Percentiles rank a stretch among this genome's conserved stretches.
These are phyloP conservation scores for Apiotrichum akiyoshidainum DNA, from an alignment of 1,284 basidiomycete species.

Conservation along the genomic window DNA sequence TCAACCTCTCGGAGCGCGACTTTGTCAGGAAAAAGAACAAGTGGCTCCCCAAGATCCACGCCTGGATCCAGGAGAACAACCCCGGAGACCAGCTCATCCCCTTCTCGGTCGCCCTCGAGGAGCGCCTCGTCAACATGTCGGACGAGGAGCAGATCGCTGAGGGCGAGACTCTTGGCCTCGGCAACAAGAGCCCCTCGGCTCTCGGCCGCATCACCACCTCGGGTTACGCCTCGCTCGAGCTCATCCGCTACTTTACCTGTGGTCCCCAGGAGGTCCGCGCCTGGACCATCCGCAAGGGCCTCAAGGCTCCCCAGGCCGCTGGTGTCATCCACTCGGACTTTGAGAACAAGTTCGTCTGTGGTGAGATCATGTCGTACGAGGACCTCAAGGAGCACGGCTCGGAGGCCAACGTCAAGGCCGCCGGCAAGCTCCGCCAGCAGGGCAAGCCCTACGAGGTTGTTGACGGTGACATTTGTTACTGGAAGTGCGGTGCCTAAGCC, in stretches of 20 bases:
- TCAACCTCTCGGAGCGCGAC: constrained; percentile 94
- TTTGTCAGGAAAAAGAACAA: constrained; percentile 99
- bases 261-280: constrained; percentile 96
- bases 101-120: constrained; percentile 94
- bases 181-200: constrained; percentile 56
- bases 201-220: constrained; percentile 89
- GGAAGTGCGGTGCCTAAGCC: constrained; percentile 38
- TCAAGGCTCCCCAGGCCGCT: constrained; percentile 93
- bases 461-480: constrained; percentile 54
- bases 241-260: constrained; percentile 96
- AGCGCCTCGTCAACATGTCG: constrained; percentile 70
- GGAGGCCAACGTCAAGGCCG: constrained; percentile 88
- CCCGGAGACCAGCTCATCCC: constrained; percentile 94
- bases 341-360: constrained; percentile 97
- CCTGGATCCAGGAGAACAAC: constrained; percentile 97
- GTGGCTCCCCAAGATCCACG: constrained; percentile 98
- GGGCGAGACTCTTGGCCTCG: constrained; percentile 58
- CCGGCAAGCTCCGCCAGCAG: constrained; percentile 92
- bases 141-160: constrained; percentile 69
- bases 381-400: constrained; percentile 90
- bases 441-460: constrained; percentile 73
- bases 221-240: constrained; percentile 80
- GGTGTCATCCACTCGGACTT: constrained; percentile 79
- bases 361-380: constrained; percentile 92
- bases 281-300: constrained; percentile 93